Percentiles rank a stretch among this genome's conserved stretches.
Conservation (phyloP, 805 yeast genomes). For the Wickerhamomyces alni region DNA sequence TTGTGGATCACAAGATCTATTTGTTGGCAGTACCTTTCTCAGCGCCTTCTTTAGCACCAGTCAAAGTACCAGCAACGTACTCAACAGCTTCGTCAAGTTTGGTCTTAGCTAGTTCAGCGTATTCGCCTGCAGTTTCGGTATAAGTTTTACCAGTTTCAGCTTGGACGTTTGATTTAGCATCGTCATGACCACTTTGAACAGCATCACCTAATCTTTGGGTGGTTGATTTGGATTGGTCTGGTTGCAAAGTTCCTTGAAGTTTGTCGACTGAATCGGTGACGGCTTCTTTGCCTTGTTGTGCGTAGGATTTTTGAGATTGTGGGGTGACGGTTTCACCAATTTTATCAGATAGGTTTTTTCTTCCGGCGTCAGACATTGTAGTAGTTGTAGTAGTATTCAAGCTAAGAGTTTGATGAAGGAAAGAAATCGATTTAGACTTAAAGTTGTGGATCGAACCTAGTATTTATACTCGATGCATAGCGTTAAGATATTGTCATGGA, state of each 20-base stretch:
- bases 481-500: no score
- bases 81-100: constrained; percentile 39
- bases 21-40: constrained; percentile 12
- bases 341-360: constrained; percentile 74
- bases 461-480: no score
- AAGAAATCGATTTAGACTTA: not conserved
- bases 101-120: constrained; percentile 50
- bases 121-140: constrained; percentile 51
- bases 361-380: constrained; percentile 48
- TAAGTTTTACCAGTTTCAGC: constrained; percentile 34
- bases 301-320: constrained; percentile 56
- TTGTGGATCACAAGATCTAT: no score
- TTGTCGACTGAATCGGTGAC: constrained; percentile 65
- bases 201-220: constrained; percentile 66
- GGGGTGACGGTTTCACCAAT: constrained; percentile 63
- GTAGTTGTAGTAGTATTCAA: not conserved
- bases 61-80: constrained; percentile 40
- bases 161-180: constrained; percentile 28
- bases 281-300: constrained; percentile 65
- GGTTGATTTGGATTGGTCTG: constrained; percentile 63
- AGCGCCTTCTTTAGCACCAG: constrained; percentile 57
- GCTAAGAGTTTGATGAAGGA: not conserved
- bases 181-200: constrained; percentile 48
- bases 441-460: no score
- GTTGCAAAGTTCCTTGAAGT: constrained; percentile 51